phyloP scores from a whole-genome alignment of 2,329 filamentous ascomycete species.

The Stemphylium vesicarium region DNA sequence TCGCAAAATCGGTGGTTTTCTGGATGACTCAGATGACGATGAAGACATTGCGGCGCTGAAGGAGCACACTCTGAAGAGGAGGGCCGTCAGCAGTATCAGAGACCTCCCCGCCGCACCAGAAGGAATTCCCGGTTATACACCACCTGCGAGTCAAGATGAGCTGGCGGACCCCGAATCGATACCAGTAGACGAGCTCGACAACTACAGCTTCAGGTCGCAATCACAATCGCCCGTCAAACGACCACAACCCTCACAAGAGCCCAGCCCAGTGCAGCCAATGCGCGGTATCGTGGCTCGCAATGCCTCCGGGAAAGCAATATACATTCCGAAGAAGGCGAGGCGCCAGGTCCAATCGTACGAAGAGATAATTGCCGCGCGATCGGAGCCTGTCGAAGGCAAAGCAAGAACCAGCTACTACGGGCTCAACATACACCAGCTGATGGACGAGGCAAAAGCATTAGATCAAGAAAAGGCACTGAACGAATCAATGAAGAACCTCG shows the following conservation, averaged over 20 bases:
- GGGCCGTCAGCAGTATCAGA: constrained; percentile 37
- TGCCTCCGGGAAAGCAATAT: constrained; percentile 63
- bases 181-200: constrained; percentile 37
- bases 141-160: constrained; percentile 44
- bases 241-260: constrained; percentile 14
- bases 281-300: constrained; percentile 47
- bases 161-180: constrained; percentile 37
- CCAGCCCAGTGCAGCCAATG: constrained; percentile 25
- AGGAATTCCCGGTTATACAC: constrained; percentile 37
- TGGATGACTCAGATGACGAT: constrained; percentile 52
- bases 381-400: constrained; percentile 66
- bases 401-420: constrained; percentile 85
- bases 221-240: constrained; percentile 35
- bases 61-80: constrained; percentile 48
- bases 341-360: constrained; percentile 64
- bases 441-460: constrained; percentile 73
- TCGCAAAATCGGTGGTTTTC: constrained; percentile 45
- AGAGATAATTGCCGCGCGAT: constrained; percentile 70
- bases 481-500: constrained; percentile 22
- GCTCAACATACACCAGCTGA: constrained; percentile 84
- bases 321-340: constrained; percentile 62
- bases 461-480: constrained; percentile 51
- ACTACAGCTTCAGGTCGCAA: constrained; percentile 34
- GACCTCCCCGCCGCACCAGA: constrained; percentile 35
- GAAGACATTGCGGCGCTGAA: constrained; percentile 47